Base-by-base conservation (phyloP, 2,329 filamentous ascomycete genomes). In the Macrophomina phaseolina region DNA sequence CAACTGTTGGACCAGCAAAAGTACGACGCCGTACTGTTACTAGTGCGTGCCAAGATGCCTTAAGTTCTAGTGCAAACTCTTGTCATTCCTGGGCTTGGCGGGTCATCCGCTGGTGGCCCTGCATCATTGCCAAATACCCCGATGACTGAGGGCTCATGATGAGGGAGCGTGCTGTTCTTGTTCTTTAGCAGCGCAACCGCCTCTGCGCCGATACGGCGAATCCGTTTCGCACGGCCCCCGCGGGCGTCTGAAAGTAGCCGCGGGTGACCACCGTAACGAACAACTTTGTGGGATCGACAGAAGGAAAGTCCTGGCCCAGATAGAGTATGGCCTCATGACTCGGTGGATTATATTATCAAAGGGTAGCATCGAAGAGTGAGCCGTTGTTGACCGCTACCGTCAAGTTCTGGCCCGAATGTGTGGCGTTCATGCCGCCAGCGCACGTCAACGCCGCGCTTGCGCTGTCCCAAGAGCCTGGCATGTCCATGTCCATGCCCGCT, bases 51-150 rank as follows among this genome's bases (percentile, higher is more conserved):
- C 2, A 23, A 23, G 23, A 23, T 23, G 23, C 23, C 2, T 23
- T 23, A 23, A 1, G 23, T 2, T 23, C 23, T 23, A 23, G 2
- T 2, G 2, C 23, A 1, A 23, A 23, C 23, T 23, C 23, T 23
- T 23, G 23, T 23, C 23, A 23, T 23, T 23, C 23, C 23, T 23
- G 23, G 23, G 23, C 2, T 23, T 23, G 23, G 23, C 23, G 23
- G 23, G 23, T 23, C 23, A 23, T 23, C 23, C 23, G 23, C 23
- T 23, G 23, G 23, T 23, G 23, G 23, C 23, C 23, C 77, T 38
- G 82, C 82, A 69, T 82, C 81, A 64, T 83, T 82, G 1, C 84
- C 84, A 65, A 85, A 84, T 1, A 86, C 74, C 1, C 78, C 80
- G 49, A 86, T 80, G 32, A 79, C 81, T 49, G 75, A 78, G 8